Conservation (phyloP, 441 rosid species). For the Raphanus hybrid region DNA sequence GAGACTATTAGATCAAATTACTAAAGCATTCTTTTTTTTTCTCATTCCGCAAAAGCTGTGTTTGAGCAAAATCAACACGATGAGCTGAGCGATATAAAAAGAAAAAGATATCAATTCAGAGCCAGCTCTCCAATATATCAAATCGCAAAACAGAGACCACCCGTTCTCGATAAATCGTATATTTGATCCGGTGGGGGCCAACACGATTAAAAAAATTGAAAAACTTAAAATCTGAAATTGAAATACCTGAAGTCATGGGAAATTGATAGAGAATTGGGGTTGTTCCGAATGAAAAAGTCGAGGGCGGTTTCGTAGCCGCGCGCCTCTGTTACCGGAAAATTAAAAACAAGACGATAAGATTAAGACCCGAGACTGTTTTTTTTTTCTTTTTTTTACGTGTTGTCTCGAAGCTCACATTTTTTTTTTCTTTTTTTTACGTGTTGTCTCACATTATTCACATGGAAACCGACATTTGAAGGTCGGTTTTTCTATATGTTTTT, state of each 20-base stretch:
- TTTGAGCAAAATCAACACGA: no score
- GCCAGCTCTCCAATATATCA: background rate
- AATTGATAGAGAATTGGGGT: constrained; percentile 1
- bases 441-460: constrained; percentile 18
- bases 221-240: background rate
- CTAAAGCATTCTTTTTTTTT: no score
- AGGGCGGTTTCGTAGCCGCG: constrained; percentile 23
- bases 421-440: background rate
- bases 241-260: constrained; percentile 39
- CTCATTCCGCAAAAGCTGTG: no score
- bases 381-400: background rate
- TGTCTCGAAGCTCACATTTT: constrained; percentile 19
- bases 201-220: no score
- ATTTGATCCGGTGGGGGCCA: background rate
- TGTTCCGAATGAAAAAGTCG: background rate
- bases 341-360: constrained; percentile 11
- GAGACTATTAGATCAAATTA: no score
- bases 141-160: background rate
- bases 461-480: constrained; percentile 28
- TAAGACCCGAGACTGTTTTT: constrained; percentile 10
- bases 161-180: background rate
- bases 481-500: background rate
- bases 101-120: background rate
- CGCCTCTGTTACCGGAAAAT: constrained; percentile 36
- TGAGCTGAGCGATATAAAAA: no score